Conservation (phyloP, 2,329 filamentous ascomycete species). For the Fusarium pseudonygamai region DNA sequence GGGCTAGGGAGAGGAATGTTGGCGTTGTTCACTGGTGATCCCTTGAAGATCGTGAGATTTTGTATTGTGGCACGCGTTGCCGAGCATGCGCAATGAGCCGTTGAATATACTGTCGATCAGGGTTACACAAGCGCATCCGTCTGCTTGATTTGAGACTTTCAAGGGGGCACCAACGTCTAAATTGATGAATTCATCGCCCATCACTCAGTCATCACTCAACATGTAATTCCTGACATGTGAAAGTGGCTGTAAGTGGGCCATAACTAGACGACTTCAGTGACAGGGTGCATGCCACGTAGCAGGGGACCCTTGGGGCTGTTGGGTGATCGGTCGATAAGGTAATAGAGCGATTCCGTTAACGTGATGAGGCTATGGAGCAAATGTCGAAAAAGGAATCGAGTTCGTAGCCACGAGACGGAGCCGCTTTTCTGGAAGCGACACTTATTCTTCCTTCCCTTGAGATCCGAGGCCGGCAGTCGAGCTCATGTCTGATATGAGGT, state of each 20-base stretch:
- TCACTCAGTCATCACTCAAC: background rate
- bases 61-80: constrained; percentile 4
- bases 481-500: constrained; percentile 25
- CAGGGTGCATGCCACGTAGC: constrained; percentile 35
- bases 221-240: constrained; percentile 44
- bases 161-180: constrained; percentile 19
- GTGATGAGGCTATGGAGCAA: constrained; percentile 31
- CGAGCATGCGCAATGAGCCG: constrained; percentile 19
- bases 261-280: constrained; percentile 3
- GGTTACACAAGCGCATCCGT: constrained; percentile 3
- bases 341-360: constrained; percentile 18
- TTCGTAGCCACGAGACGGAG: constrained; percentile 25
- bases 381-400: constrained; percentile 32
- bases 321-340: constrained; percentile 32
- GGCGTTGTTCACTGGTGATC: constrained; percentile 3
- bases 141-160: constrained; percentile 15
- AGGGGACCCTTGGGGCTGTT: constrained; percentile 18
- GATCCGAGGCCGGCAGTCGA: constrained; percentile 32
- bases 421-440: constrained; percentile 35
- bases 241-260: constrained; percentile 43
- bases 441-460: constrained; percentile 23
- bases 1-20: constrained; percentile 29
- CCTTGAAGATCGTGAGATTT: constrained; percentile 9
- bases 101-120: constrained; percentile 6
- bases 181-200: background rate